Conservation (phyloP, 345 rosid genomes). For the Balakata baccata region DNA sequence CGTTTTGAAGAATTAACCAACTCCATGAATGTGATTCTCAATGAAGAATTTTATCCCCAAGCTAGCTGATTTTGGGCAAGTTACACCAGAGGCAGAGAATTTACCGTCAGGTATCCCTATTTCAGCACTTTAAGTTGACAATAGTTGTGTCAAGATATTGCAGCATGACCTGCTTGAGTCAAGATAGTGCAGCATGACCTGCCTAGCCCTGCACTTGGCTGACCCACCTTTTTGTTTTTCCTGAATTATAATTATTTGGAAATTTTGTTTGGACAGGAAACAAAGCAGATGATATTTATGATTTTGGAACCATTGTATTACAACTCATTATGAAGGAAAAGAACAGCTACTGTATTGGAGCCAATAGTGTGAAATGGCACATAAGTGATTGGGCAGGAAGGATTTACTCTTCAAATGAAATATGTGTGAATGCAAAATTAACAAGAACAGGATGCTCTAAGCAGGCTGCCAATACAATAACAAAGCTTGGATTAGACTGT, state of each 20-base stretch:
- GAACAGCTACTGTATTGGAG: background rate
- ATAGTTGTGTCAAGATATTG: too few relatives aligned
- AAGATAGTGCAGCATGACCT: too few relatives aligned
- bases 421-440: background rate
- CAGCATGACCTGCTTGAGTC: too few relatives aligned
- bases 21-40: background rate
- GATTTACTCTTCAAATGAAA: background rate
- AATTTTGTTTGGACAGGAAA: background rate
- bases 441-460: background rate
- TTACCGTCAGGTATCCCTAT: background rate
- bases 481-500: conserved; percentile 9
- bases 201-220: too few relatives aligned
- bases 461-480: background rate
- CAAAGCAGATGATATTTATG: conserved; percentile 2
- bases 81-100: conserved; percentile 2
- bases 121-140: too few relatives aligned
- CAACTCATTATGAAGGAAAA: conserved; percentile 7
- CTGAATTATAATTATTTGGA: too few relatives aligned
- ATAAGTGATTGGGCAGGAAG: background rate
- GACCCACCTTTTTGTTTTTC: too few relatives aligned
- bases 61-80: conserved; percentile 17
- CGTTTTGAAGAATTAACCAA: background rate
- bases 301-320: conserved; percentile 4
- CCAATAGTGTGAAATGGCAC: background rate
- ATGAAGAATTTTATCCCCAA: conserved; percentile 19